A percentile compares a stretch with the other conserved stretches of the same genome.
phyloP scores from a whole-genome alignment of 768 basidiomycete genomes.

The Trichaptum fuscoviolaceum region DNA sequence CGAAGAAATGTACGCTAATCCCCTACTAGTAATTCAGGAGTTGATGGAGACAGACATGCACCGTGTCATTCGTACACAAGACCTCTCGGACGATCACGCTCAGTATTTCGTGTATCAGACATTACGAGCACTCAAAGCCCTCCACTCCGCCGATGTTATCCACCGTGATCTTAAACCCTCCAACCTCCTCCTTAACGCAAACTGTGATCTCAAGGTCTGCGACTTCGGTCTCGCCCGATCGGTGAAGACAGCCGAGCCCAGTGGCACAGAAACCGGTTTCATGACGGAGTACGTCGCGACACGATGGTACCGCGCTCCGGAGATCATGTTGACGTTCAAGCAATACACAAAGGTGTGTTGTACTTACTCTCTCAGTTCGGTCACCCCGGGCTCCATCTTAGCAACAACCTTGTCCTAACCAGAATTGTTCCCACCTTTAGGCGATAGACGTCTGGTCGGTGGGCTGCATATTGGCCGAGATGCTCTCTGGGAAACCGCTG shows the following conservation, averaged over 20 bases:
- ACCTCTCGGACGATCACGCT: conserved; percentile 92
- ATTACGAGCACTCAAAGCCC: conserved; percentile 88
- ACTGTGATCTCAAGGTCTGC: conserved; percentile 92
- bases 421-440: conserved; percentile 24
- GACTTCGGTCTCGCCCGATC: conserved; percentile 96
- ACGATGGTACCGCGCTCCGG: conserved; percentile 97
- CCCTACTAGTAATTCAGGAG: conserved; percentile 72
- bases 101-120: conserved; percentile 95
- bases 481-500: conserved; percentile 93
- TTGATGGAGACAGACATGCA: conserved; percentile 97
- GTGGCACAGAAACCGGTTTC: conserved; percentile 70
- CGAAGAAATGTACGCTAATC: conserved; percentile 11
- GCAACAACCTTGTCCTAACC: neutral
- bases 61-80: conserved; percentile 91
- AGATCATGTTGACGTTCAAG: conserved; percentile 99
- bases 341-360: conserved; percentile 82
- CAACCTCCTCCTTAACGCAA: conserved; percentile 94
- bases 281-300: conserved; percentile 99
- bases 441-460: conserved; percentile 90
- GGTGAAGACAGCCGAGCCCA: conserved; percentile 79
- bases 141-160: conserved; percentile 95
- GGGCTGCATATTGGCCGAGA: conserved; percentile 89
- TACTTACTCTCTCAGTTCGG: conserved; percentile 27
- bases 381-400: neutral
- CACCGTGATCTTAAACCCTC: conserved; percentile 97